Evolutionary conservation across 305 asterid genomes (phyloP), one percentile per base, ranked within the genome.

Genomic region (Fraxinus greggii): DNA sequence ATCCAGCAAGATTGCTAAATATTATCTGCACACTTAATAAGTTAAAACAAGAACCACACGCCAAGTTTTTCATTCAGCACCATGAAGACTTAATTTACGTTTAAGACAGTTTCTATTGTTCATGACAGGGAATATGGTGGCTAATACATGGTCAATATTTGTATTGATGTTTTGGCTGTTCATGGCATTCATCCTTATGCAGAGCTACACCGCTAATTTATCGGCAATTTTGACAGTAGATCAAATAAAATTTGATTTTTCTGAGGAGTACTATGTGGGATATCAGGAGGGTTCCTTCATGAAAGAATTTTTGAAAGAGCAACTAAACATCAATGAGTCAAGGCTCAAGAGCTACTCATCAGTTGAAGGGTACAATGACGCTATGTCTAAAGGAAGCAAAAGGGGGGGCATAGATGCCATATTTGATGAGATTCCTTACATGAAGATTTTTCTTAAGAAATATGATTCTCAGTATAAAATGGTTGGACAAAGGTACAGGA

Each of bases 391-490:
- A 65, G 94, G 94, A 74, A 86, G 92, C 81, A 77, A 87, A 35
- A 82, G 86, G 1, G 92, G 89, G 15, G 94, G 97, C 48, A 87
- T 89, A 48, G 97, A 91, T 82, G 94, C 92, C 51, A 89, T 92
- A 80, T 83, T 88, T 23, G 93, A 88, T 76, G 93, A 90, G 83
- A 80, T 90, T 48, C 97, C 97, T 75, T 92, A 88, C 85, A 86
- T 92, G 93, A 92, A 88, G 79, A 65, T 89, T 36, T 67, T 92
- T 23, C 85, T 92, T 78, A 81, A 79, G 61, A 84, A 81, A 61
- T 92, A 88, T 23, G 86, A 77, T 21, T 70, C 90, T 35, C 79
- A 67, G 19, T 92, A 92, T 81, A 92, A 86, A 73, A 90, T 89
- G 83, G 87, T 85, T 21, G 94, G 92, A 42, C 90, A 89, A 51